Conservation (phyloP, 371 early-diverging fungal genomes). For the Mortierella sp. region DNA sequence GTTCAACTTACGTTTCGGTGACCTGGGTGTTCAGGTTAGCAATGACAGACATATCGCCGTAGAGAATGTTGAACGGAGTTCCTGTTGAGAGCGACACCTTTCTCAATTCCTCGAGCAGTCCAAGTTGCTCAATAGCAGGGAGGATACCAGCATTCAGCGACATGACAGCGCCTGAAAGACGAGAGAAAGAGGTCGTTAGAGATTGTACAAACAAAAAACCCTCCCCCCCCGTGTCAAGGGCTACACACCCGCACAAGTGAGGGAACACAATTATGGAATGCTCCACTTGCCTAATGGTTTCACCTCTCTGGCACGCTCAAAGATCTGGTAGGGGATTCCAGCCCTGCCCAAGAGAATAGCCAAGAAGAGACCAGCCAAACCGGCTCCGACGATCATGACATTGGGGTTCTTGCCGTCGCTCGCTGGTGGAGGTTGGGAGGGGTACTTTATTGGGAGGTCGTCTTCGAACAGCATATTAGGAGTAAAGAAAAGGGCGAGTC, state of each 20-base stretch:
- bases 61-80: background rate
- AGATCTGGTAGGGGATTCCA: background rate
- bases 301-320: background rate
- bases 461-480: too few species aligned
- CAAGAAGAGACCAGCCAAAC: background rate
- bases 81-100: background rate
- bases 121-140: constrained; percentile 10
- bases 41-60: background rate
- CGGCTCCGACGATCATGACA: constrained; percentile 3
- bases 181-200: too few species aligned
- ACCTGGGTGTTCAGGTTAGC: background rate
- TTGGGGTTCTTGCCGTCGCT: background rate
- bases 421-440: background rate
- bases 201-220: too few species aligned
- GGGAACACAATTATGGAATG: too few species aligned
- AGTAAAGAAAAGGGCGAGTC: too few species aligned
- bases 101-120: background rate
- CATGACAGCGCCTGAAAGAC: background rate
- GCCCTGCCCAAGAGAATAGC: constrained; percentile 9
- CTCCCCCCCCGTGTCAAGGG: too few species aligned
- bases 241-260: too few species aligned
- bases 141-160: constrained; percentile 1
- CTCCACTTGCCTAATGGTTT: constrained; percentile 2
- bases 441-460: background rate
- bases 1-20: background rate